Percentiles rank a stretch among this genome's conserved stretches.
phyloP scores from a whole-genome alignment of 805 yeast genomes.

The Jamesozyma piceae region DNA sequence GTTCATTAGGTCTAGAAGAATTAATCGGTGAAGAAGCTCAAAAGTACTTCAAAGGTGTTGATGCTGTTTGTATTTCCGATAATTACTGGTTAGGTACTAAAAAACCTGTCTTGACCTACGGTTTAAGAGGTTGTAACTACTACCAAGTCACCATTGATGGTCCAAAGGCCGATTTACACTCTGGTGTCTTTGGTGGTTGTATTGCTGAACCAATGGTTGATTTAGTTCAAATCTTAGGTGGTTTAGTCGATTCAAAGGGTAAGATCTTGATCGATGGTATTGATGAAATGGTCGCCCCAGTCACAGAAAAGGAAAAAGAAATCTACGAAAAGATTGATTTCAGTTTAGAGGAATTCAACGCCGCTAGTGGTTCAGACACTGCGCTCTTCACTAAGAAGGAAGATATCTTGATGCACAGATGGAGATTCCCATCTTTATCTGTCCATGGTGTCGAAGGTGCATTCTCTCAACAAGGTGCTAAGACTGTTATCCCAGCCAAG shows the following conservation, averaged over 20 bases:
- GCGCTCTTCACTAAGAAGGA: conserved; percentile 68
- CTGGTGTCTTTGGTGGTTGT: conserved; percentile 95
- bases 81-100: conserved; percentile 98
- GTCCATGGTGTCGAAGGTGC: conserved; percentile 98
- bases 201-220: conserved; percentile 97
- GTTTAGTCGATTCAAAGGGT: conserved; percentile 75
- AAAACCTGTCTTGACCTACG: conserved; percentile 95
- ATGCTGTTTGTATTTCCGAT: conserved; percentile 92
- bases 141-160: conserved; percentile 77
- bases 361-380: conserved; percentile 82
- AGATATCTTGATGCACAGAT: conserved; percentile 90
- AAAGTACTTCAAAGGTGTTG: conserved; percentile 75
- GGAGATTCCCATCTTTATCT: conserved; percentile 97
- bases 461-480: conserved; percentile 88
- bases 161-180: conserved; percentile 94
- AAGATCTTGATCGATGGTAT: conserved; percentile 82
- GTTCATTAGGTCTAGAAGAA: conserved; percentile 82
- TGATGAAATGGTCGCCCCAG: conserved; percentile 88
- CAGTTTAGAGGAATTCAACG: conserved; percentile 72
- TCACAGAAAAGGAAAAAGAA: conserved; percentile 68
- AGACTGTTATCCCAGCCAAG: conserved; percentile 94
- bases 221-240: conserved; percentile 63
- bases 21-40: conserved; percentile 73
- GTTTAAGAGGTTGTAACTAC: conserved; percentile 93
- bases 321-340: conserved; percentile 83